phyloP scores from a whole-genome alignment of 1,284 basidiomycete genomes.

The Phlebopus sp. region DNA sequence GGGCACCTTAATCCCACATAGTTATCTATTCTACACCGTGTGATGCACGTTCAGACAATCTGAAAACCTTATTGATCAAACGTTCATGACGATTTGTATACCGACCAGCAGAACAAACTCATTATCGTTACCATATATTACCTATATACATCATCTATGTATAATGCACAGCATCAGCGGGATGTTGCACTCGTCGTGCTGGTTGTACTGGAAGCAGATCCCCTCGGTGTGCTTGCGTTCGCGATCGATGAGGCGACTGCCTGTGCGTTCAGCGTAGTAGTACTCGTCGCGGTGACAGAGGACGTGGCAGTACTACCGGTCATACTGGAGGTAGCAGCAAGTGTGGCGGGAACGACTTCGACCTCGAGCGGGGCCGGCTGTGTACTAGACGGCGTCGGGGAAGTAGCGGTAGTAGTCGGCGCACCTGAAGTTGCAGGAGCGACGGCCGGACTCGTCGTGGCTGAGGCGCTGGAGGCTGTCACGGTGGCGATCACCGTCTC shows the following conservation, averaged over 20 bases:
- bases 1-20: too few species aligned
- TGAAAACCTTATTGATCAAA: too few species aligned
- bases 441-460: background rate
- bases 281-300: slow-evolving; percentile 14
- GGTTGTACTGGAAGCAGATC: background rate
- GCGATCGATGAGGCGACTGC: slow-evolving; percentile 26
- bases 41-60: too few species aligned
- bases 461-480: slow-evolving; percentile 6
- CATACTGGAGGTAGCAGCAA: slow-evolving; percentile 10
- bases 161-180: too few species aligned
- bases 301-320: slow-evolving; percentile 16
- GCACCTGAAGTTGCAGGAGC: slow-evolving; percentile 1
- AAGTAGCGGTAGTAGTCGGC: background rate
- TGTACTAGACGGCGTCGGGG: background rate
- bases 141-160: too few species aligned
- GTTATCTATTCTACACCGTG: too few species aligned
- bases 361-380: slow-evolving; percentile 16
- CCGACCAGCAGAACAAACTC: too few species aligned
- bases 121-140: too few species aligned
- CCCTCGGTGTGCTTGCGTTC: slow-evolving; percentile 13
- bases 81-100: too few species aligned
- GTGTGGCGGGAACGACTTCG: slow-evolving; percentile 21
- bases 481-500: slow-evolving; percentile 20
- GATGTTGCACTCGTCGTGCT: background rate
- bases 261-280: slow-evolving; percentile 19